Conservation (phyloP, 495 filamentous ascomycete genomes). For the Penicillium waksmanii region DNA sequence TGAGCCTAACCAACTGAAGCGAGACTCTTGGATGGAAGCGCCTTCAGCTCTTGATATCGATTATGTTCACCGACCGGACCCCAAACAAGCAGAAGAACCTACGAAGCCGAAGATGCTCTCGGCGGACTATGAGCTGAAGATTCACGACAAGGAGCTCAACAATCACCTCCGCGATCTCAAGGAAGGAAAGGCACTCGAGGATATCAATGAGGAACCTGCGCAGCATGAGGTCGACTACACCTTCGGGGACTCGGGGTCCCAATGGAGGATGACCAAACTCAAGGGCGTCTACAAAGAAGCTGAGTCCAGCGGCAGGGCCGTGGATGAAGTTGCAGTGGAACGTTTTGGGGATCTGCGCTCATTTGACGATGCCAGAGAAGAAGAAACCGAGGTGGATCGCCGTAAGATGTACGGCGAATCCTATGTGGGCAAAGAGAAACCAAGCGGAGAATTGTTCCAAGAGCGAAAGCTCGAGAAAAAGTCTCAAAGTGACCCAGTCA, state of each 20-base stretch:
- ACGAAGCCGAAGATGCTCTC: constrained; percentile 55
- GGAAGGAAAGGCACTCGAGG: constrained; percentile 56
- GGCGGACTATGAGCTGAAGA: constrained; percentile 72
- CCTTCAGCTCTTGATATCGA: constrained; percentile 82
- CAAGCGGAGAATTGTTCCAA: constrained; percentile 82
- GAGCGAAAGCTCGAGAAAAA: constrained; percentile 66
- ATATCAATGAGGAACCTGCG: constrained; percentile 53
- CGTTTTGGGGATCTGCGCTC: constrained; percentile 79
- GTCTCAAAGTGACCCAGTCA: constrained; percentile 37
- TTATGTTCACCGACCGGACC: constrained; percentile 71
- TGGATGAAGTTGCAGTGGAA: constrained; percentile 82
- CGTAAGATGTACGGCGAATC: constrained; percentile 82
- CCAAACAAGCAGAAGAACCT: constrained; percentile 40
- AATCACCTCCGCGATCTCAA: constrained; percentile 66
- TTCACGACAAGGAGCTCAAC: constrained; percentile 84
- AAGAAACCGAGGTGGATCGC: constrained; percentile 89
- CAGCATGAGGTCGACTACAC: constrained; percentile 75
- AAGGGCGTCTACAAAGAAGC: constrained; percentile 82
- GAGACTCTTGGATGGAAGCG: constrained; percentile 95
- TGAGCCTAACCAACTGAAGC: constrained; percentile 48
- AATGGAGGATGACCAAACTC: constrained; percentile 95
- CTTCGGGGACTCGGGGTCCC: constrained; percentile 87
- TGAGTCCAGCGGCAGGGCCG: constrained; percentile 66
- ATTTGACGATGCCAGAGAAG: constrained; percentile 93
- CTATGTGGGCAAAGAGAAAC: constrained; percentile 86